Evolutionary conservation across 768 basidiomycete genomes (phyloP), one percentile per base, ranked within the genome.

Genomic region (Leccinellum albellum): DNA sequence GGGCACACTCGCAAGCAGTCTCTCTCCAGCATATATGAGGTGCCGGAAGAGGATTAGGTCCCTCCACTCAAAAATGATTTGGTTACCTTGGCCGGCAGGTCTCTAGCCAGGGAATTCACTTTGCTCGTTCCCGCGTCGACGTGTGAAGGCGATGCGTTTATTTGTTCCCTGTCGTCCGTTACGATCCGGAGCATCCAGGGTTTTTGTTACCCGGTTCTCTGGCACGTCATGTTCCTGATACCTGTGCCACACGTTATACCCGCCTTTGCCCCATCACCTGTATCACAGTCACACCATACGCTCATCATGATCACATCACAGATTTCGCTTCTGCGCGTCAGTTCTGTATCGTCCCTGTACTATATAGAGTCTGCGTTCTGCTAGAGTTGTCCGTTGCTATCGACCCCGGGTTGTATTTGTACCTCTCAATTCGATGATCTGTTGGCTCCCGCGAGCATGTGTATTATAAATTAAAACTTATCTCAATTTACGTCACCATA

Each of bases 1-100:
- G 61, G 64, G n/a, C 72, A 72, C 47, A 29, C 63, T 23, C 70
- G 72, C 61, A 64, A 63, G 51, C 70, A 63, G 15, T 72, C 70
- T 4, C 61, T 72, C 9, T 72, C 70, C 1, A 72, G 70, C 7
- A 72, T 72, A 50, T 66, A 40, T 46, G 70, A 72, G 28, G 70
- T 73, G 5, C 72, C 70, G 5, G 70, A 72, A 52, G 70, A 72
- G 32, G 70, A 72, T 44, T 73, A 51, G 47, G 17, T 15, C 15
- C n/a, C 23, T 44, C 21, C 14, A 8, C 44, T 24, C 44, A 45
- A 45, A 45, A 45, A 45, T 45, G 6, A 21, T 24, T 21, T 24
- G 14, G 35, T 56, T 42, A 12, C 59, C 64, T n/a, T 66, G 61
- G 50, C 59, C 31, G 56, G 64, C 67, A 56, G 66, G 67, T 42